Evolutionary conservation across 148 eudicot species (phyloP), one percentile per base, ranked within the genome.

Genomic region (Euryodendron excelsum): DNA sequence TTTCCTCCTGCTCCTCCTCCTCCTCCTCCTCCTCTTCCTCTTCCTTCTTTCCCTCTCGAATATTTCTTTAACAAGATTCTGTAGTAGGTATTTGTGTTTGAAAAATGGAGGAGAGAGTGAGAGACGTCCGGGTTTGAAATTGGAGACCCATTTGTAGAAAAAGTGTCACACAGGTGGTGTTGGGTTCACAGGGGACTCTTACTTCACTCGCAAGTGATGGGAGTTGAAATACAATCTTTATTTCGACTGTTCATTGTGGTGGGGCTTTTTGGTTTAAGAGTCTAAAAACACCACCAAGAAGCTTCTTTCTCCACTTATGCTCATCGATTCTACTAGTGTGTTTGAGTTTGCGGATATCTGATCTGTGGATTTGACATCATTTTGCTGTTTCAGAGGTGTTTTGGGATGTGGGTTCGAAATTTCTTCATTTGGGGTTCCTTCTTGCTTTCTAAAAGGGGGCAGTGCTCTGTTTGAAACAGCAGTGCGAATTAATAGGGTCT

Each of bases 181-280:
- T 76, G 77, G 68, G 75, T 63, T 73, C 73, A 72, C 25, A 45
- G 78, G 69, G 58, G 48, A 47, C 77, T 39, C 48, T 89, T 86
- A 77, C 91, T 87, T 87, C 87, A 52, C 53, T 77, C 80, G 66
- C 85, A 90, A 88, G 91, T 74, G 89, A 80, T 80, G 66, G 78
- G 74, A 58, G 69, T 66, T 77, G 77, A 77, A 76, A 61, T n/a
- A n/a, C n/a, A 78, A 6, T 15, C 37, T 81, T 73, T 80, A 56
- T 39, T 47, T 13, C 28, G 76, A 14, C n/a, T 61, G n/a, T n/a
- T 77, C 52, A 53, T 52, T 72, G 20, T 56, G 31, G 20, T 56
- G 31, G 8, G 47, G 21, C 52, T 60, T 71, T 73, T 68, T 68
- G 10, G 56, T 60, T 2, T 21, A 14, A 25, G n/a, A n/a, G n/a